Percentiles rank a stretch among this genome's conserved stretches.
phyloP scores from a whole-genome alignment of 805 yeast genomes.

The Vanderwaltozyma tropicalis region DNA sequence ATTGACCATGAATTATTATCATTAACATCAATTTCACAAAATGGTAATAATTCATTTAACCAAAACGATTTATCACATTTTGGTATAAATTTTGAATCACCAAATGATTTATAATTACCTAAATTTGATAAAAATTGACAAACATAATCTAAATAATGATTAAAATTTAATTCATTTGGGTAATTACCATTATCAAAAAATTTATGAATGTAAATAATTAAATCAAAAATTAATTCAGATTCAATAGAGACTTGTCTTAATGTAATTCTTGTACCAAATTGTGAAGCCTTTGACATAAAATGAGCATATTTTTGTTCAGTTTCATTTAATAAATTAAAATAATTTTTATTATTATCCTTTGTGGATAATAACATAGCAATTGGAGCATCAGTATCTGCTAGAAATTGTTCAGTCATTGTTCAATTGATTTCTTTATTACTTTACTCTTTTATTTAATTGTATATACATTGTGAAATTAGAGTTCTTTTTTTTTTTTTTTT shows the following conservation, averaged over 20 bases:
- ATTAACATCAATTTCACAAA: not conserved
- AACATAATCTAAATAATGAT: slow-evolving; percentile 54
- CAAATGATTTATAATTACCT: slow-evolving; percentile 79
- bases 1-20: slow-evolving; percentile 1
- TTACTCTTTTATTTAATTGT: not conserved
- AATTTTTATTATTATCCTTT: slow-evolving; percentile 50
- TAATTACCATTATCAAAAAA: slow-evolving; percentile 31
- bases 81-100: slow-evolving; percentile 81
- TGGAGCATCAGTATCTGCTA: slow-evolving; percentile 58
- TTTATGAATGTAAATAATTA: slow-evolving; percentile 52
- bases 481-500: no score
- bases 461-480: not conserved
- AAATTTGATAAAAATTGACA: slow-evolving; percentile 65
- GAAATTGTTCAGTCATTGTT: not conserved
- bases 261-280: slow-evolving; percentile 72
- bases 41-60: not conserved
- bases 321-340: slow-evolving; percentile 53
- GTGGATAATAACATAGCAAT: slow-evolving; percentile 55
- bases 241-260: slow-evolving; percentile 76
- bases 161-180: slow-evolving; percentile 31
- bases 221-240: slow-evolving; percentile 63
- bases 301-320: slow-evolving; percentile 69
- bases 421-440: not conserved
- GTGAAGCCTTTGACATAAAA: slow-evolving; percentile 72
- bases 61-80: slow-evolving; percentile 40